Evolutionary conservation across 345 rosid species (phyloP).

Genomic region (Raphanus sativus): DNA sequence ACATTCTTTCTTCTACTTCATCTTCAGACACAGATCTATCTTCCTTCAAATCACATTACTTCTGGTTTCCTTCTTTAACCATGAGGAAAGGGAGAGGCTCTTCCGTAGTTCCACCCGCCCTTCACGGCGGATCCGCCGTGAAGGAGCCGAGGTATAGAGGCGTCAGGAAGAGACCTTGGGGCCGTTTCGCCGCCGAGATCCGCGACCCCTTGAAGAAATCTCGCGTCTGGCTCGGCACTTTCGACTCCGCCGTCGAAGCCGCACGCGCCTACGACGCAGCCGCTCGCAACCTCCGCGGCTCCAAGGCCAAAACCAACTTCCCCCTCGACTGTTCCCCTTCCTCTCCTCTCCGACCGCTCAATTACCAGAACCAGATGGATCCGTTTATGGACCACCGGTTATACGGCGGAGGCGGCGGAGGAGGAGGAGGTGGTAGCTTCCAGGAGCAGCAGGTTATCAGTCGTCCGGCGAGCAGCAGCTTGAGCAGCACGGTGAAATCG

Average conservation of each 20-base stretch:
- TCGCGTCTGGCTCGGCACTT: constrained; percentile 96
- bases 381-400: constrained; percentile 52
- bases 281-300: constrained; percentile 76
- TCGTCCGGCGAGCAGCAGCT: constrained; percentile 81
- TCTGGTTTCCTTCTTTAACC: constrained; percentile 10
- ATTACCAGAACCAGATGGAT: constrained; percentile 34
- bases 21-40: constrained; percentile 32
- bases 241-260: constrained; percentile 88
- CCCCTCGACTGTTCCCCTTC: constrained; percentile 43
- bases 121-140: constrained; percentile 50
- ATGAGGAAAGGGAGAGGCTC: constrained; percentile 76
- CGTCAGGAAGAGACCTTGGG: constrained; percentile 89
- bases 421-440: constrained; percentile 26
- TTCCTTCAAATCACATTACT: constrained; percentile 25
- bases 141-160: constrained; percentile 83
- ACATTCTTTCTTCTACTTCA: background rate
- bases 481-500: constrained; percentile 97
- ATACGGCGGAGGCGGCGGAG: constrained; percentile 38
- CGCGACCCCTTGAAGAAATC: constrained; percentile 86
- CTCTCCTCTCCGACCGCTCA: constrained; percentile 40
- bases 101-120: constrained; percentile 31
- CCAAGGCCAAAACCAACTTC: constrained; percentile 89
- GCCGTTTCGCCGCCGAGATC: constrained; percentile 92
- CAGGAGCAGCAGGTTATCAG: constrained; percentile 37
- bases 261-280: constrained; percentile 92